phyloP scores from a whole-genome alignment of 768 basidiomycete genomes.

The Amanita brunnescens region DNA sequence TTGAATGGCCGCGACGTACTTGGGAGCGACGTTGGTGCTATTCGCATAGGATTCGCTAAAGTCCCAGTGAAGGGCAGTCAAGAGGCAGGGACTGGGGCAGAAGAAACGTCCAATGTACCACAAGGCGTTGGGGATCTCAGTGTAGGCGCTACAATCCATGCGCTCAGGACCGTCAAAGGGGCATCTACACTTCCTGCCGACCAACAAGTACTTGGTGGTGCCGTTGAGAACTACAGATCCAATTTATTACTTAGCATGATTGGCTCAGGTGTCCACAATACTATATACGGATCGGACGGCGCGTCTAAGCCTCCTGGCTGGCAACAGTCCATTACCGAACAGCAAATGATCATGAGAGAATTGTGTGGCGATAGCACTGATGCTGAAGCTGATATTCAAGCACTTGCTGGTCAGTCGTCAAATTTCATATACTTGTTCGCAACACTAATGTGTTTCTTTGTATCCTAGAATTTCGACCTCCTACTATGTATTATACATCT shows the following conservation, averaged over 20 bases:
- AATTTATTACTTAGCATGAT: constrained; percentile 89
- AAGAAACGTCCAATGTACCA: constrained; percentile 57
- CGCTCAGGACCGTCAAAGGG: constrained; percentile 83
- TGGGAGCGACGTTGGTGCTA: constrained; percentile 93
- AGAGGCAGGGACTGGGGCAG: constrained; percentile 47
- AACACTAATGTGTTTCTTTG: neutral
- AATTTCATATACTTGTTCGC: constrained; percentile 2
- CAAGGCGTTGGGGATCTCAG: constrained; percentile 81
- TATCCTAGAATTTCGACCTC: constrained; percentile 77
- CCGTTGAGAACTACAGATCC: constrained; percentile 90
- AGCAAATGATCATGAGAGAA: constrained; percentile 96
- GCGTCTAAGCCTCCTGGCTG: constrained; percentile 56
- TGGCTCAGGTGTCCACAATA: constrained; percentile 59
- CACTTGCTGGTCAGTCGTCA: constrained; percentile 68
- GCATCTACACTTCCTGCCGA: constrained; percentile 87
- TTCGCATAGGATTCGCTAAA: constrained; percentile 94
- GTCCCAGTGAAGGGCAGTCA: constrained; percentile 87
- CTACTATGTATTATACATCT: constrained; percentile 93
- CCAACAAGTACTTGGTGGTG: constrained; percentile 86
- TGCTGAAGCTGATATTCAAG: constrained; percentile 77
- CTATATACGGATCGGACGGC: constrained; percentile 47
- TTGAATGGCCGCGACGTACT: constrained; percentile 94
- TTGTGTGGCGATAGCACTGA: constrained; percentile 69
- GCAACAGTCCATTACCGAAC: constrained; percentile 76
- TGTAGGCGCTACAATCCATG: constrained; percentile 83